Base-by-base conservation (phyloP, 2,329 filamentous ascomycete genomes). In the Trichoderma polysporum region DNA sequence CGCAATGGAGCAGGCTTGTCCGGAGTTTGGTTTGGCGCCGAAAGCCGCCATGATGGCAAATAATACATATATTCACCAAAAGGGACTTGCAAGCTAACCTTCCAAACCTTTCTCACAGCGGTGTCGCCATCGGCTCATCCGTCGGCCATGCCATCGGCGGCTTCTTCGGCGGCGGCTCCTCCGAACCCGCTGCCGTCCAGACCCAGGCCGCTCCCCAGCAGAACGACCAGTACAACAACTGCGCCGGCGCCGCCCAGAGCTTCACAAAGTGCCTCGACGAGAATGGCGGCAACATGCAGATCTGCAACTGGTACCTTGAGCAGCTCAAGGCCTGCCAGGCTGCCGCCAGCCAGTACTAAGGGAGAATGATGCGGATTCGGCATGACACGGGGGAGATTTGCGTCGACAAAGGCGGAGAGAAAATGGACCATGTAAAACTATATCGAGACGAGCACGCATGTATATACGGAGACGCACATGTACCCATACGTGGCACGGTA, bases 231-330 rank as follows among this genome's bases (percentile, higher is more conserved):
- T 79, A 74, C 70, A 85, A 81, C 80, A 91, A 91, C 79, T 99
- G 95, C 83, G 88, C 88, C 70, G 87, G 85, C 64, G 93, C 95
- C 73, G 89, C 93, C 64, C 88, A 89, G 80, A 88, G 87, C 81
- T 98, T 99, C 86, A 94, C 93, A 75, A 91, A 90, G 83, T 99
- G 95, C 86, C 91, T 99, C 90, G 94, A 98, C 80, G 92, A 98
- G 77, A 91, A 99, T 80, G 84, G 89, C 77, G 95, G 95, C 73
- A 93, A 95, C 82, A 89, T 99, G 90, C 90, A 91, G 77, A 96
- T 97, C 77, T 99, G 95, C 84, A 91, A 91, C 73, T 99, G 94
- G 94, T 99, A 99, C 80, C 83, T 99, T 74, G 95, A 99, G 80
- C 94, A 99, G 87, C 85, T 99, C 80, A 94, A 94, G 86, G 91